Base-by-base conservation (phyloP, 192 early-diverging fungal species). In the Dimargaris cristalligena region DNA sequence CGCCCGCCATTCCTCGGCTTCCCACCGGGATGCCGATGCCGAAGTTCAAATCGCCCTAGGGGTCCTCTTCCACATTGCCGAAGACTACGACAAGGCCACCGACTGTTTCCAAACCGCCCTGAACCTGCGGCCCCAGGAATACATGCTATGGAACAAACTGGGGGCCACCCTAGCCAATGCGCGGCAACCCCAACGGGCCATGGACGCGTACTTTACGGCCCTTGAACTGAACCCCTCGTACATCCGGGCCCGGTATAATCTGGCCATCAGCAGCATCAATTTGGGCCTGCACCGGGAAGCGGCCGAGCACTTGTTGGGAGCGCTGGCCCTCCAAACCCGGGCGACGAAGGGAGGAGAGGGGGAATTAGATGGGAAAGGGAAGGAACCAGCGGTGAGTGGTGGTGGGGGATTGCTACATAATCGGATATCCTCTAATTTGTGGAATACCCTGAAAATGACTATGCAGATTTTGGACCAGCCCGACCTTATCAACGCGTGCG, bases 61-160 rank as follows among this genome's bases (percentile, higher is more conserved):
- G 4, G 83, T 99, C 2, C 66, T 99, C 47, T 99, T 94, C 71
- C 91, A 99, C 74, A 84, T 90, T 23, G 84, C 84, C 13, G 73
- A 84, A 28, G 94, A 99, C 65, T 96, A 93, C 58, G 76, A 83
- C 54, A 99, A 99, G 77, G 94, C 96, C 0, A 76, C 93, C 9
- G 96, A 99, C 65, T 99, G 96, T 67, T 99, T 99, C 74, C 80
- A 86, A 59, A 82, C 92, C 0, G 93, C 93, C 35, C 68, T 99
- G 38, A 78, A 83, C 20, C 78, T 77, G 26, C 76, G 86, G 22
- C 96, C 96, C 14, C 75, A 84, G 68, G 90, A 97, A 66, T 95
- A 94, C 67, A 72, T 93, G 64, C 74, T 96, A 35, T 99, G 90
- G 90, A 97, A 97, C 75, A 90, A 91, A 61, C 77, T 97, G 29